Base-by-base conservation (phyloP, 169 alveolate genomes). In the Cryptosporidium muris region DNA sequence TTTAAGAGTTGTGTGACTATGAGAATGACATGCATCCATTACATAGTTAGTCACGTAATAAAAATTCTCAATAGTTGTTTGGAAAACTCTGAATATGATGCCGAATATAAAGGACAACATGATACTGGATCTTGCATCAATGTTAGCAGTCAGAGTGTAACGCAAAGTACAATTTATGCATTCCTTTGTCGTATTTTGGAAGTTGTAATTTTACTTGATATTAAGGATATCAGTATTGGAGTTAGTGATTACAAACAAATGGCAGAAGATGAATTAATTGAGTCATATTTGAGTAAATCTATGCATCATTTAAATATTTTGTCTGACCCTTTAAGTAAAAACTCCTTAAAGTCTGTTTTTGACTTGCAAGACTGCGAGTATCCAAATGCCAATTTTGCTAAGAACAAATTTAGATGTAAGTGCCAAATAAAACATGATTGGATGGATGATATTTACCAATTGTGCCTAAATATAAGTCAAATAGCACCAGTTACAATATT, bases 141-240 rank as follows among this genome's bases (percentile, higher is more conserved):
- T 12, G 85, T 58, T 6, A 54, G 45, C 37, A 74, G 43, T 60
- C 8, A 58, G 4, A 74, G 60, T 58, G 85, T 74, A 25, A 74
- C 85, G 9, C 85, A 74, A 58, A 66, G 60, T 43, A 45, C 85
- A 2, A 74, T 74, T 74, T 74, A 74, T 25, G 54, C 85, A 7
- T 74, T 74, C 43, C 48, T 74, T 16, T 58, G 54, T 66, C 54
- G 60, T 45, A 43, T 53, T 36, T 43, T 74, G 25, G 85, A 74
- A 58, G 60, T 58, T 4, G 11, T 74, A 42, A 56, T 74, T 47
- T n/a, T 74, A 11, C 54, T 74, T 8, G 85, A 74, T 74, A 34
- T 74, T 8, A 66, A 74, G n/a, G 67, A 74, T 58, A 14, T 74
- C 47, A 42, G 60, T 45, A 58, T 58, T 14, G 16, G n/a, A 5